Evolutionary conservation across 2,329 filamentous ascomycete species (phyloP).

Genomic region (Aureobasidium sp.): DNA sequence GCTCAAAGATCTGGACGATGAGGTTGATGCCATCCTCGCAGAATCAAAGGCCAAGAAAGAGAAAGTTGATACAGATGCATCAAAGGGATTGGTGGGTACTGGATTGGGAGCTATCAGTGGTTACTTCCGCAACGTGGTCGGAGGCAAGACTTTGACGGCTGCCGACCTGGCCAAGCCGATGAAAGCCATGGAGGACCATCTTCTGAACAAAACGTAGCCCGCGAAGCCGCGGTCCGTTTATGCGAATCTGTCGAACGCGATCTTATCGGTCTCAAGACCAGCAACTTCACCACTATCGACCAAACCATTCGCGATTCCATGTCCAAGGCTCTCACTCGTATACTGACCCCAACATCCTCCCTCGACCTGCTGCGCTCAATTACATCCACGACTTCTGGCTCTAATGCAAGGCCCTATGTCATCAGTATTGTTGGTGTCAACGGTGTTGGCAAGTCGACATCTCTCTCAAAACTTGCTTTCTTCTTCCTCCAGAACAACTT

Average conservation of each 20-base stretch:
- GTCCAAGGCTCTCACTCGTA: constrained; percentile 86
- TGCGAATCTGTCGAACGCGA: constrained; percentile 89
- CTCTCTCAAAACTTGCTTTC: constrained; percentile 95
- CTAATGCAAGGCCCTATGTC: constrained; percentile 75
- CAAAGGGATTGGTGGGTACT: constrained; percentile 63
- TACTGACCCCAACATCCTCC: constrained; percentile 90
- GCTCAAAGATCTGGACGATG: constrained; percentile 83
- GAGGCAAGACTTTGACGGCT: constrained; percentile 66
- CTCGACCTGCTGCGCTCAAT: constrained; percentile 93
- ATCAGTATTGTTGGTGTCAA: constrained; percentile 98
- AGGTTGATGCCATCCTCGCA: constrained; percentile 82
- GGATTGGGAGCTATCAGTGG: constrained; percentile 76
- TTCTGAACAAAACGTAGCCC: constrained; percentile 94
- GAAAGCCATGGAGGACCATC: constrained; percentile 91
- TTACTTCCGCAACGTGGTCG: constrained; percentile 89
- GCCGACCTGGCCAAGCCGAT: constrained; percentile 68
- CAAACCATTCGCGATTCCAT: constrained; percentile 76
- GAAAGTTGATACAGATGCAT: constrained; percentile 33
- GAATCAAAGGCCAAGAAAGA: constrained; percentile 63
- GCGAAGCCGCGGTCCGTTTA: constrained; percentile 82
- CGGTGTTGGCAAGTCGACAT: constrained; percentile 96
- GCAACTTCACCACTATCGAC: constrained; percentile 77
- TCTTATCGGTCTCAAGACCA: constrained; percentile 82
- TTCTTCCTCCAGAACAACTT: constrained; percentile 97
- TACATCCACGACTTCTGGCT: constrained; percentile 59